A percentile compares a stretch with the other conserved stretches of the same genome.
Conservation (phyloP, 2,329 filamentous ascomycete genomes). For the Curvularia sp. region DNA sequence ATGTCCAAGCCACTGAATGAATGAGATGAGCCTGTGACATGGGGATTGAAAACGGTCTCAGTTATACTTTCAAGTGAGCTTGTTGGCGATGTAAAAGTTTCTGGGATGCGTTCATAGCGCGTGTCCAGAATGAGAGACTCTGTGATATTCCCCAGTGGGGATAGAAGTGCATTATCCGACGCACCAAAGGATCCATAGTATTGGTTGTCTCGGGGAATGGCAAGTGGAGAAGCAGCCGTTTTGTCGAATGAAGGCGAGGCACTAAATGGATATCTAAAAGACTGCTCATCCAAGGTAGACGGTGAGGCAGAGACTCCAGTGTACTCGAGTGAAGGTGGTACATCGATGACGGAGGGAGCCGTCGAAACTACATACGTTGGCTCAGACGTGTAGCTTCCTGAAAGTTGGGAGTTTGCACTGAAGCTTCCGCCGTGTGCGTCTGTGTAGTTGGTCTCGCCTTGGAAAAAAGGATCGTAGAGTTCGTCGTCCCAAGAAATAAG, state of each 20-base stretch:
- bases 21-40: constrained; percentile 37
- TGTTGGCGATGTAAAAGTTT: constrained; percentile 24
- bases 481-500: constrained; percentile 42
- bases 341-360: constrained; percentile 35
- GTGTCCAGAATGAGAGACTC: constrained; percentile 37
- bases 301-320: constrained; percentile 35
- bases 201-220: constrained; percentile 24
- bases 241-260: constrained; percentile 39
- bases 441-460: constrained; percentile 26
- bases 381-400: constrained; percentile 35
- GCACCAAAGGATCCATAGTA: constrained; percentile 37
- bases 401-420: constrained; percentile 21
- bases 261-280: constrained; percentile 31
- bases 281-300: constrained; percentile 37
- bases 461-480: constrained; percentile 38
- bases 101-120: constrained; percentile 29
- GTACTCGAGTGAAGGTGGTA: constrained; percentile 37
- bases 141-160: constrained; percentile 22
- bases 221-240: constrained; percentile 37
- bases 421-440: constrained; percentile 19
- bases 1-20: constrained; percentile 42
- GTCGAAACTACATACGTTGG: constrained; percentile 32
- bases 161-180: constrained; percentile 27
- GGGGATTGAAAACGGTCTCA: constrained; percentile 40
- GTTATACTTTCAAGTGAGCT: constrained; percentile 32